Conservation (phyloP, 2,329 filamentous ascomycete genomes). For the Microsporum audouinii region DNA sequence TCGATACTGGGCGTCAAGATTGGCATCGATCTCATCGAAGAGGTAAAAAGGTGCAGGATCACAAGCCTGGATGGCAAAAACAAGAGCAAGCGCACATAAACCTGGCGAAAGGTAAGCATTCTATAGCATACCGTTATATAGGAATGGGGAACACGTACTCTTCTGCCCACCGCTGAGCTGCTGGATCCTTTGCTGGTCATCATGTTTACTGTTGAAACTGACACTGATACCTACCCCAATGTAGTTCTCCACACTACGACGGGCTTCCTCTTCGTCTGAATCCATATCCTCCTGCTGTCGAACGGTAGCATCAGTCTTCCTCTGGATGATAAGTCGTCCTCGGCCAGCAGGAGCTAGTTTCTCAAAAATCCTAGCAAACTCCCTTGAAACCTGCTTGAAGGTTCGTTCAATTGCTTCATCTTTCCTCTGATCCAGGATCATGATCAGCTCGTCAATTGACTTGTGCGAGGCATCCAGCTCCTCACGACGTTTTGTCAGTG, state of each 20-base stretch:
- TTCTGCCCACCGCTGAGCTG: conserved; percentile 96
- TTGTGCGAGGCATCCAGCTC: conserved; percentile 78
- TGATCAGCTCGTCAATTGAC: conserved; percentile 85
- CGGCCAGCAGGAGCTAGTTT: conserved; percentile 89
- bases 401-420: conserved; percentile 97
- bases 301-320: conserved; percentile 62
- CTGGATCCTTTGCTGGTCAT: conserved; percentile 95
- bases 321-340: conserved; percentile 83
- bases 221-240: conserved; percentile 93
- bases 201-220: conserved; percentile 96
- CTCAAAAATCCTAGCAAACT: conserved; percentile 87
- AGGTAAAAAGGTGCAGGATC: conserved; percentile 98
- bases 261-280: conserved; percentile 52
- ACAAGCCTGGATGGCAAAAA: conserved; percentile 97
- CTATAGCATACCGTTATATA: neutral
- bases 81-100: conserved; percentile 89
- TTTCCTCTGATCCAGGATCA: conserved; percentile 85
- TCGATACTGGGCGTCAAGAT: conserved; percentile 93
- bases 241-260: conserved; percentile 73
- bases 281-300: conserved; percentile 53
- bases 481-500: conserved; percentile 67
- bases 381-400: conserved; percentile 92
- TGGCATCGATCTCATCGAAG: conserved; percentile 98
- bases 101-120: conserved; percentile 37
- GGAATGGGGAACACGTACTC: conserved; percentile 48